Base-by-base conservation (phyloP, 768 basidiomycete genomes). In the Holtermannia corniformis region DNA sequence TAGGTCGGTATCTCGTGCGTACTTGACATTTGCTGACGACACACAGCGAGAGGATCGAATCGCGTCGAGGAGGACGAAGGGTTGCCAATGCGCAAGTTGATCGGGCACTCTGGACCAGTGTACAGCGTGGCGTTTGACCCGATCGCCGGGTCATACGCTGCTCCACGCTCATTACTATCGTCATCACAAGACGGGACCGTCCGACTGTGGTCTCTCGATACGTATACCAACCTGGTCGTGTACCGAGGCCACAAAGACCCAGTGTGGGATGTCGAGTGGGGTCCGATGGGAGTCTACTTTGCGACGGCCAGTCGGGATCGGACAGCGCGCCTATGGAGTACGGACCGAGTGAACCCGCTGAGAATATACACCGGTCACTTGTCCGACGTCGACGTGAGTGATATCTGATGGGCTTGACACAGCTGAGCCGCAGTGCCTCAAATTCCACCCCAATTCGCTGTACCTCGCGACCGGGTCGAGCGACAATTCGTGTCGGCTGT, bases 201-300 rank as follows among this genome's bases (percentile, higher is more conserved):
- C 41, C 82, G 95, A 12, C 74, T 99, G 19, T 99, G 95, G 95
- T 93, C 90, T 4, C 75, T 96, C 72, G 90, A 97, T 58, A 95
- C 93, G 0, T 82, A 90, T 79, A 81, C 86, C 14, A 95, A 95
- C 62, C 75, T 97, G 10, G 91, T 91, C 19, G 91, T 85, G 4
- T 99, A 91, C 68, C 80, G 90, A 27, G 93, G 95, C 0, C 95
- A 99, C 63, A 85, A 92, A 67, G 92, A 95, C 71, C 91, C 95
- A 0, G 84, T 99, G 0, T 99, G 95, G 95, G 95, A 97, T 62
- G 91, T 93, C 12, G 85, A 96, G 68, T 99, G 95, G 95, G 92
- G 88, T 64, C 93, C 95, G 10, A 83, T 89, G 78, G 92, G 95
- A 3, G 82, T 92, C n/a, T 96, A 99, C 74, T 99, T 99, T 71